Conservation (phyloP, 148 eudicot genomes). For the Arctostaphylos glauca region DNA sequence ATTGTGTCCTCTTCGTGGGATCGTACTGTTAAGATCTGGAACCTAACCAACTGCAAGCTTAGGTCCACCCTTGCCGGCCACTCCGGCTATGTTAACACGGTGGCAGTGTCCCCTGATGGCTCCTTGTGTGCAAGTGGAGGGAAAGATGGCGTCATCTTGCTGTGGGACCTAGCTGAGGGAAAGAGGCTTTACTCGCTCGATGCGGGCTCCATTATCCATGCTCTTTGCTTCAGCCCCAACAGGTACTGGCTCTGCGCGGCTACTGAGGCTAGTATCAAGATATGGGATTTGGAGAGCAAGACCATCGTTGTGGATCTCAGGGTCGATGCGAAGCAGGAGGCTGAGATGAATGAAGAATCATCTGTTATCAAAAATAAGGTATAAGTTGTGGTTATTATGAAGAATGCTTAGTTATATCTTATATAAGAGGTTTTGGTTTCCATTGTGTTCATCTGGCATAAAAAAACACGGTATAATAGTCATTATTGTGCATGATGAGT, state of each 20-base stretch:
- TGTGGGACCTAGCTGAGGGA: constrained; percentile 93
- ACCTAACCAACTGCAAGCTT: constrained; percentile 71
- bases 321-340: constrained; percentile 74
- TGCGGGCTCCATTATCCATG: constrained; percentile 60
- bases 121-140: constrained; percentile 91
- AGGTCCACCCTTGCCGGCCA: constrained; percentile 72
- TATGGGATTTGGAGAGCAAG: constrained; percentile 91
- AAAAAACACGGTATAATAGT: constrained; percentile 44
- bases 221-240: constrained; percentile 89
- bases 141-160: constrained; percentile 65
- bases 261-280: constrained; percentile 73
- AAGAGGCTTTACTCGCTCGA: constrained; percentile 75
- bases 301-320: constrained; percentile 68
- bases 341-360: constrained; percentile 51
- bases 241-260: constrained; percentile 98
- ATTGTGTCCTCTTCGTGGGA: constrained; percentile 93
- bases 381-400: not conserved
- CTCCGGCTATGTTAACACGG: constrained; percentile 72
- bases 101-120: constrained; percentile 88
- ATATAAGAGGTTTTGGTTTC: not conserved
- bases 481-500: not conserved
- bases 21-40: constrained; percentile 82
- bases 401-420: not conserved
- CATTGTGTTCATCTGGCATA: too few relatives aligned
- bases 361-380: constrained; percentile 60